A percentile compares a stretch with the other conserved stretches of the same genome.
These are phyloP conservation scores for Flagelloscypha sp. DNA, from an alignment of 768 basidiomycete species.

Conservation along the genomic window DNA sequence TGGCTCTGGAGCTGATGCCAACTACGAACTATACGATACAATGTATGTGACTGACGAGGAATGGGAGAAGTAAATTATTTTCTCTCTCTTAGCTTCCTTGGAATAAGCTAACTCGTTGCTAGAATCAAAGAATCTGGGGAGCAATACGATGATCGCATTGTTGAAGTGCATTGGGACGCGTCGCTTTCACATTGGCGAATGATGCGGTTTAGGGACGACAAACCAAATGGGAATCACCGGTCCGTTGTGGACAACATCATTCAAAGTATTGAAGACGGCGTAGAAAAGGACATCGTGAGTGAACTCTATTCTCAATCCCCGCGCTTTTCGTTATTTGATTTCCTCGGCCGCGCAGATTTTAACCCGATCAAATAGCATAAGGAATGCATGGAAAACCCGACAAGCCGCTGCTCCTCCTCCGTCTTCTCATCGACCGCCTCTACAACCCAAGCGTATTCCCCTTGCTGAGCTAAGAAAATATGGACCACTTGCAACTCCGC, in stretches of 20 bases:
- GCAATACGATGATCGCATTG: constrained; percentile 88
- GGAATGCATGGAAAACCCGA: constrained; percentile 69
- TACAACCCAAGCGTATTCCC: too few species aligned
- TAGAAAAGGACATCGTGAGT: constrained; percentile 79
- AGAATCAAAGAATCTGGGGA: constrained; percentile 82
- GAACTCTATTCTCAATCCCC: constrained; percentile 4
- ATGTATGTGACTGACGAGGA: constrained; percentile 83
- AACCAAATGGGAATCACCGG: constrained; percentile 84
- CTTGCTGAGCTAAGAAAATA: constrained; percentile 43
- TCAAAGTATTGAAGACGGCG: constrained; percentile 86
- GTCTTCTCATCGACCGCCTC: constrained; percentile 17
- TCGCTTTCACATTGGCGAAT: constrained; percentile 66
- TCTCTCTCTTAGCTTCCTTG: constrained; percentile 2
- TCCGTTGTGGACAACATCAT: constrained; percentile 83
- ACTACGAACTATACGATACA: constrained; percentile 78
- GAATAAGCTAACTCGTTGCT: constrained; percentile 4
- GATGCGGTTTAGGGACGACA: constrained; percentile 93
- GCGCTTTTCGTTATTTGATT: constrained; percentile 9
- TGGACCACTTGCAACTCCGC: constrained; percentile 55
- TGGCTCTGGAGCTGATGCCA: constrained; percentile 40
- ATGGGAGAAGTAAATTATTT: constrained; percentile 75
- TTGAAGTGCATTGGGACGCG: constrained; percentile 90
- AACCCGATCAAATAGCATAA: constrained; percentile 52
- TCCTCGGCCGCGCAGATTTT: constrained; percentile 43
- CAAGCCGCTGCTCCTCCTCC: constrained; percentile 30